Conservation (phyloP, 495 filamentous ascomycete genomes). For the Patellaria atrata region DNA sequence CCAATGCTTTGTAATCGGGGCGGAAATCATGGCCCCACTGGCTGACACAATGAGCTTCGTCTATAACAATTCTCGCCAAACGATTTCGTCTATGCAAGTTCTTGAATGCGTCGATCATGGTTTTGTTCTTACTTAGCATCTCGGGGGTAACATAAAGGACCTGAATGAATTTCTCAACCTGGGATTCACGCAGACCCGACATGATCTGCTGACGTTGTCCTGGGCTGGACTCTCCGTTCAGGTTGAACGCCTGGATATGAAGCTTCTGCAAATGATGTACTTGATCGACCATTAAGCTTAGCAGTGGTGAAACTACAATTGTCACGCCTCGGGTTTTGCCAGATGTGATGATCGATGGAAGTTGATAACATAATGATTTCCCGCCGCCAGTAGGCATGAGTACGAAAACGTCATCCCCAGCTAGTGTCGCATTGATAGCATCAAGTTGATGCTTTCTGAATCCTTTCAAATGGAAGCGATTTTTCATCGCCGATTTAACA, state of each 20-base stretch:
- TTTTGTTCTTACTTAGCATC: conserved; percentile 71
- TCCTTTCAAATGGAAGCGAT: conserved; percentile 66
- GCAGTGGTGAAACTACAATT: conserved; percentile 81
- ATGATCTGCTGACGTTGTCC: conserved; percentile 46
- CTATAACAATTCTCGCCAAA: conserved; percentile 85
- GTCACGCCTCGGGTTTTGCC: conserved; percentile 79
- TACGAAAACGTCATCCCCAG: conserved; percentile 78
- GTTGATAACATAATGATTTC: conserved; percentile 92
- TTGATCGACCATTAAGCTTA: conserved; percentile 96
- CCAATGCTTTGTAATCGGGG: conserved; percentile 84
- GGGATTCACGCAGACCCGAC: conserved; percentile 37
- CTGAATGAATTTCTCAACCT: conserved; percentile 57
- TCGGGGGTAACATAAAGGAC: conserved; percentile 92
- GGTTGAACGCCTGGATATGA: conserved; percentile 58
- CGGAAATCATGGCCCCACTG: conserved; percentile 99
- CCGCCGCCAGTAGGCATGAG: conserved; percentile 97
- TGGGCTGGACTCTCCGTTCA: conserved; percentile 57
- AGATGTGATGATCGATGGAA: conserved; percentile 71
- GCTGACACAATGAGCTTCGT: conserved; percentile 96
- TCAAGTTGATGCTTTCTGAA: conserved; percentile 89
- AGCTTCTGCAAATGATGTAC: conserved; percentile 62
- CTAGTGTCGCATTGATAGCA: conserved; percentile 84
- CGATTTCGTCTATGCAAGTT: conserved; percentile 47
- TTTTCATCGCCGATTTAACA: conserved; percentile 58
- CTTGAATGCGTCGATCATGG: conserved; percentile 45